These are phyloP conservation scores for Ceratocystiopsis minuta DNA, from an alignment of 2,329 filamentous ascomycete genomes.

Conservation along the genomic window DNA sequence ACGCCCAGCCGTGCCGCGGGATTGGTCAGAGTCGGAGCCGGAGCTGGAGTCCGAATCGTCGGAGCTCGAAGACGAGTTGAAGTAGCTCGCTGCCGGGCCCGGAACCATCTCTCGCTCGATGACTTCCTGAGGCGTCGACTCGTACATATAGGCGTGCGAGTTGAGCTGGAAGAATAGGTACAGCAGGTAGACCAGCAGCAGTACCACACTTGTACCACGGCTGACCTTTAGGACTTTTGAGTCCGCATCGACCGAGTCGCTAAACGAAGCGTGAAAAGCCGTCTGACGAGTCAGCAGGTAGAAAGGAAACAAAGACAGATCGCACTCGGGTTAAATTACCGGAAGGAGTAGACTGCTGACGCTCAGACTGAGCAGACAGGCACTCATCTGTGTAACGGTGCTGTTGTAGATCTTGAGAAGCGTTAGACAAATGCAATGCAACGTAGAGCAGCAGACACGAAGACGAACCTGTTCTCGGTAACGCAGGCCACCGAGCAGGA, in stretches of 20 bases:
- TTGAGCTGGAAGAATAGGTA: constrained; percentile 66
- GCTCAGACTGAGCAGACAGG: constrained; percentile 47
- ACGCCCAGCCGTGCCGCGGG: constrained; percentile 33
- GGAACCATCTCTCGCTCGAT: constrained; percentile 45
- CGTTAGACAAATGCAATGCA: neutral
- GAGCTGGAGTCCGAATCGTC: constrained; percentile 19
- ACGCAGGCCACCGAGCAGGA: constrained; percentile 49
- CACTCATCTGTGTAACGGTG: constrained; percentile 56
- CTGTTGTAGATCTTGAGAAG: constrained; percentile 43
- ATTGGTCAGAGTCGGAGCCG: constrained; percentile 22
- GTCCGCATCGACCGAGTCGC: constrained; percentile 35
- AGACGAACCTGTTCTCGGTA: constrained; percentile 42
- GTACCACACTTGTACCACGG: constrained; percentile 57
- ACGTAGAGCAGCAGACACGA: neutral
- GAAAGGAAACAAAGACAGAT: neutral
- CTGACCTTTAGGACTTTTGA: constrained; percentile 51
- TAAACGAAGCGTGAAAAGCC: constrained; percentile 51
- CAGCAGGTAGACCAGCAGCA: constrained; percentile 52
- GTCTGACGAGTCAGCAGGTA: constrained; percentile 15
- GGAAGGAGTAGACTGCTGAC: constrained; percentile 23
- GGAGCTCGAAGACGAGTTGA: constrained; percentile 33
- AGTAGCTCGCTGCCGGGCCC: constrained; percentile 47
- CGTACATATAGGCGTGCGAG: constrained; percentile 49
- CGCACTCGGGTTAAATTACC: neutral
- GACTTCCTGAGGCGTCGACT: constrained; percentile 50